These are phyloP conservation scores for Alternaria viburni DNA, from an alignment of 2,329 filamentous ascomycete genomes.

Conservation along the genomic window DNA sequence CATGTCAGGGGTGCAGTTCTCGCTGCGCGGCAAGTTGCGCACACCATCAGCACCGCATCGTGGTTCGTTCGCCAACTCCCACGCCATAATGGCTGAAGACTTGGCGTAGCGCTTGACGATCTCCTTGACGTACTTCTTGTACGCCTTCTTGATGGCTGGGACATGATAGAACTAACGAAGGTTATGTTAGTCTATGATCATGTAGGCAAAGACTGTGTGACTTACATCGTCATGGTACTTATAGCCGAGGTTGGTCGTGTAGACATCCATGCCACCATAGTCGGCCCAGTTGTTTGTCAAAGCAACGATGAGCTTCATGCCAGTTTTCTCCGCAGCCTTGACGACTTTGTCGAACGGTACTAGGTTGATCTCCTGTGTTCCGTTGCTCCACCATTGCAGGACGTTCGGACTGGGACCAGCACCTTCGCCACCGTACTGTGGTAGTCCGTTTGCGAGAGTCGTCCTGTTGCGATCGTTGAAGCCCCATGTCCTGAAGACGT, in stretches of 20 bases:
- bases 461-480: constrained; percentile 65
- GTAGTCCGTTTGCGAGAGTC: constrained; percentile 53
- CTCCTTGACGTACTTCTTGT: constrained; percentile 56
- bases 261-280: constrained; percentile 66
- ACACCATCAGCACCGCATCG: constrained; percentile 36
- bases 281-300: constrained; percentile 67
- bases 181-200: neutral
- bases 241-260: constrained; percentile 62
- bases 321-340: constrained; percentile 55
- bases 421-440: constrained; percentile 60
- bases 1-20: constrained; percentile 46
- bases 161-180: constrained; percentile 44
- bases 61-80: constrained; percentile 62
- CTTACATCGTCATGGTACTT: constrained; percentile 58
- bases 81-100: constrained; percentile 60
- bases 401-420: constrained; percentile 55
- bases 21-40: constrained; percentile 37
- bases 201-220: neutral
- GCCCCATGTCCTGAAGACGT: constrained; percentile 64
- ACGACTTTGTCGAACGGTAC: constrained; percentile 60
- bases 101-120: constrained; percentile 58
- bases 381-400: constrained; percentile 54
- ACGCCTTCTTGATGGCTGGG: constrained; percentile 59
- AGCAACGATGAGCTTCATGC: constrained; percentile 61
- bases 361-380: constrained; percentile 51